Evolutionary conservation across 1,139 yeast species (phyloP).

Genomic region (Pichia sp.): DNA sequence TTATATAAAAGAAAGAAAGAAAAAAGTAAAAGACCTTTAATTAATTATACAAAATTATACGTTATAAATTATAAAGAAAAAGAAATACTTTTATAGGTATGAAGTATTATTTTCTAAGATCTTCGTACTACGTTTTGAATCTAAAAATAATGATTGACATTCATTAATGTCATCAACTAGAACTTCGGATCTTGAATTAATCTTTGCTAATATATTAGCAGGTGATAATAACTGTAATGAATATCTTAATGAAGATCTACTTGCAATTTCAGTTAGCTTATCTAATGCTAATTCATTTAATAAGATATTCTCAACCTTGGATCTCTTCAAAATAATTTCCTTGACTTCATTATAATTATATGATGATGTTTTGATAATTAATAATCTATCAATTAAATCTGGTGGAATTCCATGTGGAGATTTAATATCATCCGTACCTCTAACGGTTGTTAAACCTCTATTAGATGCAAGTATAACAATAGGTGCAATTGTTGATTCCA

Average conservation of each 20-base stretch:
- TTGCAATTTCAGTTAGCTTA: conserved; percentile 64
- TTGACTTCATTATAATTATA: conserved; percentile 78
- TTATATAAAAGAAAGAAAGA: too few species aligned
- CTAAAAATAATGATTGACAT: conserved; percentile 78
- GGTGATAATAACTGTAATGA: conserved; percentile 89
- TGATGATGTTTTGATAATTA: conserved; percentile 87
- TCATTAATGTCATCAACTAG: conserved; percentile 72
- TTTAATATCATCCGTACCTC: conserved; percentile 83
- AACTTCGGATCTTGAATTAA: conserved; percentile 68
- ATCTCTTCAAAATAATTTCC: conserved; percentile 74
- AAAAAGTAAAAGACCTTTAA: too few species aligned
- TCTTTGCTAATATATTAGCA: conserved; percentile 72
- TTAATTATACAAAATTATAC: neutral
- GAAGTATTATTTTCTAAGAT: conserved; percentile 53
- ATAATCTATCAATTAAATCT: conserved; percentile 82
- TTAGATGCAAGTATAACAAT: conserved; percentile 92
- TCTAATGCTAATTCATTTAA: conserved; percentile 64
- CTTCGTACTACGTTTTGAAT: conserved; percentile 77
- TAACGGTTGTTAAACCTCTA: conserved; percentile 84
- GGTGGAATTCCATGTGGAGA: conserved; percentile 98
- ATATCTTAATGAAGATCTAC: conserved; percentile 76
- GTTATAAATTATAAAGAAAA: neutral
- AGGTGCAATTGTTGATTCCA: conserved; percentile 89
- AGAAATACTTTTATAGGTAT: too few species aligned
- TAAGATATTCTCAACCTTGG: conserved; percentile 65